These are phyloP conservation scores for Asterochloris erici DNA, from an alignment of 139 green algal genomes.

Conservation along the genomic window DNA sequence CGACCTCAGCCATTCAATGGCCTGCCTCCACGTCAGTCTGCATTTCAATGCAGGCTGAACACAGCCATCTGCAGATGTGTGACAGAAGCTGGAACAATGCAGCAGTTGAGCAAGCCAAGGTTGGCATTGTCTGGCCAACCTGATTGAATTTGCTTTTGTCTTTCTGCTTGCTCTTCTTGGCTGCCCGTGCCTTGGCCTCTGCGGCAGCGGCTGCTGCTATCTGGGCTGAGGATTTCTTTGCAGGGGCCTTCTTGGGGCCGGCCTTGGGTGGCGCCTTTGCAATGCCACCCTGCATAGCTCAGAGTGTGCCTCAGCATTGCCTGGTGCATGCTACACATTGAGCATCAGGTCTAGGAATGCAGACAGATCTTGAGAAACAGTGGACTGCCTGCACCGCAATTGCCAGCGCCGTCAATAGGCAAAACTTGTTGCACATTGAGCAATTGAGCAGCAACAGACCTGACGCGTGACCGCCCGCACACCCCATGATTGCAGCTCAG, in stretches of 20 bases:
- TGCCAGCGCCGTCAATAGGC: background rate
- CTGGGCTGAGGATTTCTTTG: slow-evolving; percentile 6
- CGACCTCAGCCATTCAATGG: no score
- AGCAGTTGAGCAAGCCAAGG: no score
- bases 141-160: slow-evolving; percentile 26
- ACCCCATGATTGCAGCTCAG: no score
- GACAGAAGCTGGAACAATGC: background rate
- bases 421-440: background rate
- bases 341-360: no score
- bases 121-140: background rate
- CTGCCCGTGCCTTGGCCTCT: slow-evolving; percentile 21
- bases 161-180: slow-evolving; percentile 27
- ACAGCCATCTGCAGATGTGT: no score
- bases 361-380: background rate
- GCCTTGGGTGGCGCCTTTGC: slow-evolving; percentile 3
- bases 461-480: no score
- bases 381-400: background rate
- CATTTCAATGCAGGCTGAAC: no score
- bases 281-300: background rate
- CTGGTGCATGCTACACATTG: background rate
- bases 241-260: slow-evolving; percentile 3
- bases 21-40: no score
- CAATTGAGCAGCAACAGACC: background rate
- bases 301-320: background rate
- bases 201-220: slow-evolving; percentile 18